Evolutionary conservation across 2,329 filamentous ascomycete species (phyloP).

Genomic region (Neopestalotiopsis clavispora): DNA sequence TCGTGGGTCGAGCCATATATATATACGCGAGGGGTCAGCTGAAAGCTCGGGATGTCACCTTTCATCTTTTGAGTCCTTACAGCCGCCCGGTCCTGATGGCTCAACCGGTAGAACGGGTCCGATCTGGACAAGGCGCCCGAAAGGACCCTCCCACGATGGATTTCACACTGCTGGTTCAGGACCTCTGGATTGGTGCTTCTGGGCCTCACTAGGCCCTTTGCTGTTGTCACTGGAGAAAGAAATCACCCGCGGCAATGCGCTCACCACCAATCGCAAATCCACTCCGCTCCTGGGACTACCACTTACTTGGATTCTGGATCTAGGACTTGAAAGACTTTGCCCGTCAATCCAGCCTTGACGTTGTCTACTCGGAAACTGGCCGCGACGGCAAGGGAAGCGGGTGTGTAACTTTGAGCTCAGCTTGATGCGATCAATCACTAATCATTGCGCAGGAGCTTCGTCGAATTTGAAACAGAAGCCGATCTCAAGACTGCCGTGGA

Average conservation of each 20-base stretch:
- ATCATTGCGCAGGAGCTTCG: slow-evolving; percentile 69
- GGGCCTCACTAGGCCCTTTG: slow-evolving; percentile 36
- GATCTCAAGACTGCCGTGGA: slow-evolving; percentile 92
- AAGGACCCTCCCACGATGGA: slow-evolving; percentile 33
- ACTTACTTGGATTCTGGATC: slow-evolving; percentile 83
- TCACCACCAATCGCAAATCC: slow-evolving; percentile 29
- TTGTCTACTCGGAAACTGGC: slow-evolving; percentile 96
- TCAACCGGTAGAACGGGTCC: slow-evolving; percentile 32
- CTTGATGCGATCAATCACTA: not conserved
- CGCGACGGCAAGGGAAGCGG: slow-evolving; percentile 92
- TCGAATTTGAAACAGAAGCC: slow-evolving; percentile 93
- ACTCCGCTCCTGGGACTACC: slow-evolving; percentile 57
- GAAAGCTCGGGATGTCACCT: slow-evolving; percentile 19
- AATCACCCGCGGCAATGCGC: slow-evolving; percentile 29
- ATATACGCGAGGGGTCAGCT: slow-evolving; percentile 27
- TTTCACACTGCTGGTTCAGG: slow-evolving; percentile 20
- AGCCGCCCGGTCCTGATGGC: slow-evolving; percentile 1
- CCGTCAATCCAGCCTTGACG: slow-evolving; percentile 92
- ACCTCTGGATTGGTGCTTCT: slow-evolving; percentile 37
- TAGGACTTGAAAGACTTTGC: slow-evolving; percentile 99
- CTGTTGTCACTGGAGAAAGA: slow-evolving; percentile 32
- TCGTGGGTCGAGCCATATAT: slow-evolving; percentile 29
- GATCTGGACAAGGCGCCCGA: slow-evolving; percentile 36
- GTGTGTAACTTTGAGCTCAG: slow-evolving; percentile 56
- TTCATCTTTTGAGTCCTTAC: slow-evolving; percentile 26